Evolutionary conservation across 257 asterid genomes (phyloP).

Genomic region (Solanum commersonii): DNA sequence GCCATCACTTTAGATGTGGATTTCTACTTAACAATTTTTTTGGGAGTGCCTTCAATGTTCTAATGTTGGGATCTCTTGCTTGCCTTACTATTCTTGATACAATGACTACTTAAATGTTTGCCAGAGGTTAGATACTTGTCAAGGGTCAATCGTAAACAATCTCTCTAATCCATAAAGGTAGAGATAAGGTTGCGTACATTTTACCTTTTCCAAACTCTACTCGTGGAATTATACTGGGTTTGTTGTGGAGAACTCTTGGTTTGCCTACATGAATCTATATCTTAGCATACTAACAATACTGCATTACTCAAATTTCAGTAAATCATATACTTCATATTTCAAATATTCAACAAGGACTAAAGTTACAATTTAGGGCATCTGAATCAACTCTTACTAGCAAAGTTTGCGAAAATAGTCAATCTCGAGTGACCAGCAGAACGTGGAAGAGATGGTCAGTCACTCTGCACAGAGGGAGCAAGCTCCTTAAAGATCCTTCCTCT

Average conservation of each 20-base stretch:
- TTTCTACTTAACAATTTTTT: neutral
- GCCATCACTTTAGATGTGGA: neutral
- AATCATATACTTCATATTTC: neutral
- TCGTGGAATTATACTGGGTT: neutral
- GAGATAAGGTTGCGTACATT: neutral
- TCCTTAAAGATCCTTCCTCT: conserved; percentile 26
- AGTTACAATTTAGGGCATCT: neutral
- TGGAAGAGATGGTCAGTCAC: neutral
- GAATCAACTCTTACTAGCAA: neutral
- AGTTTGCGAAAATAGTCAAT: neutral
- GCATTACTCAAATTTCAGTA: neutral
- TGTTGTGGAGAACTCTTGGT: neutral
- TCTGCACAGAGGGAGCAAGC: conserved; percentile 9
- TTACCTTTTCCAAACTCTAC: neutral
- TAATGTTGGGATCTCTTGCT: neutral
- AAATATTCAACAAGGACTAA: neutral
- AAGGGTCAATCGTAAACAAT: neutral
- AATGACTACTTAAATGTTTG: neutral
- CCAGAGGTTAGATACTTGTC: neutral
- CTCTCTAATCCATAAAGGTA: neutral
- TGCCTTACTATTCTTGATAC: neutral
- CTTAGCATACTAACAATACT: neutral
- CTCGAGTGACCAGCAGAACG: neutral
- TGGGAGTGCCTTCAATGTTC: neutral
- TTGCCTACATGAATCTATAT: neutral